A percentile compares a stretch with the other conserved stretches of the same genome.
phyloP scores from a whole-genome alignment of 208 protist species.

The Acanthamoeba castellanii region DNA sequence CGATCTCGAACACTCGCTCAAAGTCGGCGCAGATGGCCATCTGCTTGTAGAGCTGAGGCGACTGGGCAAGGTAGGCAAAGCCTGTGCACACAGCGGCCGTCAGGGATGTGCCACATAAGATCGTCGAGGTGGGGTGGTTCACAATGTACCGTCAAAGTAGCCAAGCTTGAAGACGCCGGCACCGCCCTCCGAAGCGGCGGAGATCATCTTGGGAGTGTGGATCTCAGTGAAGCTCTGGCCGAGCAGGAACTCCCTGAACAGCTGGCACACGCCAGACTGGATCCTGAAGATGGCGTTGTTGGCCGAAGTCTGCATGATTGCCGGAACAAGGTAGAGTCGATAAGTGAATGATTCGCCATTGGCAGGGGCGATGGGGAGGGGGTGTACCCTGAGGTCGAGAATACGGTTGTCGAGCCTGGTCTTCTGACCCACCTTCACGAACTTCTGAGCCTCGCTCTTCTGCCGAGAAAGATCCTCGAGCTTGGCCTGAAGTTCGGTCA shows the following conservation, averaged over 20 bases:
- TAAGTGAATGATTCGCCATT: too few relatives aligned
- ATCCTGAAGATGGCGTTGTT: slow-evolving; percentile 97
- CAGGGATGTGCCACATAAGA: neutral
- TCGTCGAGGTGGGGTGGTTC: neutral
- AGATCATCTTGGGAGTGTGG: slow-evolving; percentile 99
- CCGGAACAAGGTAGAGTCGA: neutral
- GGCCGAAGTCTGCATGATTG: slow-evolving; percentile 89
- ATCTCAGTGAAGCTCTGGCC: slow-evolving; percentile 98
- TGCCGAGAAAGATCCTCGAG: slow-evolving; percentile 42
- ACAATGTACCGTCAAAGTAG: slow-evolving; percentile 90
- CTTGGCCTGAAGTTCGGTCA: neutral
- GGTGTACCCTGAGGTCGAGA: slow-evolving; percentile 96
- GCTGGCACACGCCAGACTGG: slow-evolving; percentile 94
- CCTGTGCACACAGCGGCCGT: neutral
- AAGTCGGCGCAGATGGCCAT: slow-evolving; percentile 98
- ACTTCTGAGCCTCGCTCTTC: slow-evolving; percentile 50
- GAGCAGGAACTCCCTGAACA: slow-evolving; percentile 97
- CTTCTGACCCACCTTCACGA: slow-evolving; percentile 88
- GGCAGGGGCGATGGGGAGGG: neutral
- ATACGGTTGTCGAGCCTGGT: slow-evolving; percentile 97
- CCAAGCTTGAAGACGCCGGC: slow-evolving; percentile 92
- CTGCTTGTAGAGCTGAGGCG: slow-evolving; percentile 99
- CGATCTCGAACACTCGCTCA: slow-evolving; percentile 92
- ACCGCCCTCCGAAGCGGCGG: slow-evolving; percentile 96
- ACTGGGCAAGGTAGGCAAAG: slow-evolving; percentile 98